These are phyloP conservation scores for Phytopythium ostracodes DNA, from an alignment of 352 stramenopile species.

Conservation along the genomic window DNA sequence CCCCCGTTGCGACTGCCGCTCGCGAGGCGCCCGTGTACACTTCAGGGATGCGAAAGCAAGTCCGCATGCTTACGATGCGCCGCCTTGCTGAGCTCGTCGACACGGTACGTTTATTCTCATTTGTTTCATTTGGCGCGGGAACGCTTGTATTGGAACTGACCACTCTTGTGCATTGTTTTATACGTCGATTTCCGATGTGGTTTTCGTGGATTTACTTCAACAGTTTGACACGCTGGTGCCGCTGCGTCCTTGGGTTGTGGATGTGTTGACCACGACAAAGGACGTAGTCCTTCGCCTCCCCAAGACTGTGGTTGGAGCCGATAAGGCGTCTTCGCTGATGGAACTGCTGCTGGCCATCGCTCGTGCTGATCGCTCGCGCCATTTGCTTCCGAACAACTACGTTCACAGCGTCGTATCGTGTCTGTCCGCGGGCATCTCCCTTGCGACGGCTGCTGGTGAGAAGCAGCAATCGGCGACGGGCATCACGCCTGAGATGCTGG, in stretches of 20 bases:
- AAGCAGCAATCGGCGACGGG: slow-evolving; percentile 21
- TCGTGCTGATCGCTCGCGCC: slow-evolving; percentile 32
- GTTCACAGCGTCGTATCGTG: slow-evolving; percentile 59
- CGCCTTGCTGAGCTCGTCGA: slow-evolving; percentile 72
- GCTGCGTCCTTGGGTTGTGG: slow-evolving; percentile 60
- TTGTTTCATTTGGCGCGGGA: background rate
- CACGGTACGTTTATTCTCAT: slow-evolving; percentile 27
- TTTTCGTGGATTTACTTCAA: slow-evolving; percentile 3
- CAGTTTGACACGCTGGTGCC: slow-evolving; percentile 66
- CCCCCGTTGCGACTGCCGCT: background rate
- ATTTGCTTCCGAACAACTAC: slow-evolving; percentile 29
- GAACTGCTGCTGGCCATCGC: slow-evolving; percentile 71
- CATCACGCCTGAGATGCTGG: slow-evolving; percentile 65
- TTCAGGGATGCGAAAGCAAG: slow-evolving; percentile 66
- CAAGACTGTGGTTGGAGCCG: slow-evolving; percentile 65
- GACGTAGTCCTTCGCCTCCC: slow-evolving; percentile 66
- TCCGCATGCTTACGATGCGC: slow-evolving; percentile 73
- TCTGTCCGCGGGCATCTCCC: slow-evolving; percentile 29
- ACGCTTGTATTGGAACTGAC: background rate
- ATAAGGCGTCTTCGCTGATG: slow-evolving; percentile 72
- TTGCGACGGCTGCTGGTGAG: background rate
- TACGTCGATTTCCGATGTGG: background rate
- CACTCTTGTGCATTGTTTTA: background rate
- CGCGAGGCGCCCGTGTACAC: slow-evolving; percentile 17
- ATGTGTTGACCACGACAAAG: slow-evolving; percentile 36